Percentiles rank a stretch among this genome's conserved stretches.
phyloP scores from a whole-genome alignment of 148 eudicot species.

The Rhododendron ovatum region DNA sequence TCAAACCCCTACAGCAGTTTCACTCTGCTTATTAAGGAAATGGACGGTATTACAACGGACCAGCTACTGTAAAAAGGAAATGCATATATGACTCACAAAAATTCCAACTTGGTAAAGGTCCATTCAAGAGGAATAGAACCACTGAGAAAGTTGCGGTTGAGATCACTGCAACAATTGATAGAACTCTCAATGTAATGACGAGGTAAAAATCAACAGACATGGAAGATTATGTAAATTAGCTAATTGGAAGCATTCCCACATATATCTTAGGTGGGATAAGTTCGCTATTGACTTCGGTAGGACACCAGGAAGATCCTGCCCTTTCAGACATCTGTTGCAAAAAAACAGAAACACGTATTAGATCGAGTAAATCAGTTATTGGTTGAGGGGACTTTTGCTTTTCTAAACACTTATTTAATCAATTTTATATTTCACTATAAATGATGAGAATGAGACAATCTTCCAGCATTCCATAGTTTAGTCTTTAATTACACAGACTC shows the following conservation, averaged over 20 bases:
- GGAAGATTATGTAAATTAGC: not conserved
- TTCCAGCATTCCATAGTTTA: too few species aligned
- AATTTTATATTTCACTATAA: too few species aligned
- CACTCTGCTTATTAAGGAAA: not conserved
- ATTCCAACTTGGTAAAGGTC: slow-evolving; percentile 32
- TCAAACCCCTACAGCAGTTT: slow-evolving; percentile 27
- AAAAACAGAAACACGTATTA: not conserved
- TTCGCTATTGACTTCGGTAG: slow-evolving; percentile 35
- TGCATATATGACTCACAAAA: slow-evolving; percentile 14
- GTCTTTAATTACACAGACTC: not conserved
- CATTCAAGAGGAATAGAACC: slow-evolving; percentile 53
- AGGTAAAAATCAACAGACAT: not conserved
- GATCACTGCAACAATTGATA: slow-evolving; percentile 28
- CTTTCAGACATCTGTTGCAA: slow-evolving; percentile 32
- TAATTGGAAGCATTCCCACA: slow-evolving; percentile 16
- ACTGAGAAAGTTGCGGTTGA: slow-evolving; percentile 33
- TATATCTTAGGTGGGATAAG: slow-evolving; percentile 16
- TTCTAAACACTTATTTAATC: too few species aligned
- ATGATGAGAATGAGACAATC: too few species aligned
- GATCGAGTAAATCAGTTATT: not conserved
- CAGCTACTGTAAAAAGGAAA: not conserved
- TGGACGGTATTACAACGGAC: too few species aligned
- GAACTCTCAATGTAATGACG: not conserved
- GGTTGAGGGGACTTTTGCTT: too few species aligned
- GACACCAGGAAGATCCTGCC: slow-evolving; percentile 38